Conservation (phyloP, 2,329 filamentous ascomycete genomes). For the Venturia pyrina region DNA sequence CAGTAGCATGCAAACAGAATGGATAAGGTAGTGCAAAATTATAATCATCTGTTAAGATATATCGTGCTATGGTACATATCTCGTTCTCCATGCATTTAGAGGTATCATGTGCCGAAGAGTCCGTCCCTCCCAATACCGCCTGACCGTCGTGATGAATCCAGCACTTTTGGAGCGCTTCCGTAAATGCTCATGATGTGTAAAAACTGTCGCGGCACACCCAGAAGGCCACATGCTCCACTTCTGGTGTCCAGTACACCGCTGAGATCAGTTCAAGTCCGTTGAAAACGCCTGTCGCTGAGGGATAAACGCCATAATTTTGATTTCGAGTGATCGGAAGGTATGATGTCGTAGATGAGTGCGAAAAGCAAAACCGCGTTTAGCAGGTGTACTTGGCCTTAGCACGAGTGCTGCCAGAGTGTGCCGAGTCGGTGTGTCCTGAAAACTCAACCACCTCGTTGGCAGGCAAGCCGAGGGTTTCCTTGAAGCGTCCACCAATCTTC, state of each 20-base stretch:
- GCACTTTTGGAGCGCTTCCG: conserved; percentile 6
- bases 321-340: not conserved
- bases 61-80: conserved; percentile 2
- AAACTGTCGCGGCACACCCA: not conserved
- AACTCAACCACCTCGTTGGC: conserved; percentile 77
- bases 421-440: conserved; percentile 90
- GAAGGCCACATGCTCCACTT: conserved; percentile 11
- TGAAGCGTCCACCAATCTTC: conserved; percentile 82
- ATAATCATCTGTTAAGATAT: not conserved
- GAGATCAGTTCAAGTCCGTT: not conserved
- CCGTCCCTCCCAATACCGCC: not conserved
- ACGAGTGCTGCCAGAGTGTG: conserved; percentile 84
- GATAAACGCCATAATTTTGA: not conserved
- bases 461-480: conserved; percentile 77
- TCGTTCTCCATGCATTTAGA: not conserved
- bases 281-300: not conserved
- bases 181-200: conserved; percentile 2
- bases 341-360: not conserved
- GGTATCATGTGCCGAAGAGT: not conserved
- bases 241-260: conserved; percentile 3
- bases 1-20: not conserved
- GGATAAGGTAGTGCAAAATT: not conserved
- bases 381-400: conserved; percentile 77
- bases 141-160: not conserved
- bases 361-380: conserved; percentile 1